Evolutionary conservation across 2,329 filamentous ascomycete genomes (phyloP).

Genomic region (Mycosphaerella sp.): DNA sequence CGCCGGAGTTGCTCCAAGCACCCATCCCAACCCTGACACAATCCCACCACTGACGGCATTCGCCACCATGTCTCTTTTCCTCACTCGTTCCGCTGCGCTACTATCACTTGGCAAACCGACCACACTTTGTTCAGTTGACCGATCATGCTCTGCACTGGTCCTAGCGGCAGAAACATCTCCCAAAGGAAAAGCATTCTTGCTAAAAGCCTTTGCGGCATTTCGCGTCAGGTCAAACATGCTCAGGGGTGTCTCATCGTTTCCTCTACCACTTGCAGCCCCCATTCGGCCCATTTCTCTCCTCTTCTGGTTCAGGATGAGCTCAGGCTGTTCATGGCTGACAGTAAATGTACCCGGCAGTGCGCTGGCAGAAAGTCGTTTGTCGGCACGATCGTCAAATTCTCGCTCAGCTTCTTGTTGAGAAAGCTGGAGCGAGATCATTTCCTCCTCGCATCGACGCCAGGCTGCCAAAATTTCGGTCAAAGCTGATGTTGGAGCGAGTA

Average conservation of each 20-base stretch:
- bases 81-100: conserved; percentile 43
- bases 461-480: conserved; percentile 69
- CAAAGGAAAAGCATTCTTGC: conserved; percentile 43
- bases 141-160: conserved; percentile 12
- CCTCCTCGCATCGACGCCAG: conserved; percentile 72
- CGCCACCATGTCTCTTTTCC: conserved; percentile 68
- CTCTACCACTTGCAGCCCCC: conserved; percentile 21
- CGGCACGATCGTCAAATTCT: conserved; percentile 63
- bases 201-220: conserved; percentile 45
- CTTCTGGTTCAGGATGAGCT: conserved; percentile 36
- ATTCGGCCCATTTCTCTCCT: conserved; percentile 37
- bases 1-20: conserved; percentile 46
- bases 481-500: conserved; percentile 63
- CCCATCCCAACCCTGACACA: conserved; percentile 59
- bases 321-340: conserved; percentile 32
- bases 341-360: conserved; percentile 43
- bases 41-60: conserved; percentile 58
- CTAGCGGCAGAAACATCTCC: conserved; percentile 18
- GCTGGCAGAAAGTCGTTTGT: conserved; percentile 38
- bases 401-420: conserved; percentile 62
- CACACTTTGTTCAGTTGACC: conserved; percentile 20
- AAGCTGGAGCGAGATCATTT: conserved; percentile 60
- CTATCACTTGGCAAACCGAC: conserved; percentile 25
- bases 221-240: conserved; percentile 49
- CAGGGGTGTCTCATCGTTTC: conserved; percentile 46